phyloP scores from a whole-genome alignment of 2,329 filamentous ascomycete species.

The Xylariaceae sp. region DNA sequence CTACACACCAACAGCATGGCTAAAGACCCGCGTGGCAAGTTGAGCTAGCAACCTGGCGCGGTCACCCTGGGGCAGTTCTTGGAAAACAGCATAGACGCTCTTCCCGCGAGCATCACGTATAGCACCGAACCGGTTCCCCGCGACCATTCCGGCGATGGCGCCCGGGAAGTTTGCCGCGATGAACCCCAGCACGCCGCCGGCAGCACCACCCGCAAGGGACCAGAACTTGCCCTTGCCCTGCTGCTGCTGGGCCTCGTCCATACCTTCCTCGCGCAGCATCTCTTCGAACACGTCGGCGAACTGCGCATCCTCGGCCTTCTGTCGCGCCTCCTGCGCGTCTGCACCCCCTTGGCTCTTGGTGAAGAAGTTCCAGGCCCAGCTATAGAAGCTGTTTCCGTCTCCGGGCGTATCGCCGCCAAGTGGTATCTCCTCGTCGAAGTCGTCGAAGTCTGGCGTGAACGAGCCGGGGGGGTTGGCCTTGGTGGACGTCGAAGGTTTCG shows the following conservation, averaged over 20 bases:
- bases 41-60: conserved; percentile 76
- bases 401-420: conserved; percentile 39
- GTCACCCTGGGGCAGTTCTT: conserved; percentile 77
- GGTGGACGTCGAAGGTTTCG: conserved; percentile 39
- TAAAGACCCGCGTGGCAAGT: conserved; percentile 80
- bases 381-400: conserved; percentile 46
- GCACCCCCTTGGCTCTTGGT: conserved; percentile 31
- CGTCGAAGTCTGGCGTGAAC: conserved; percentile 42
- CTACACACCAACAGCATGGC: conserved; percentile 61
- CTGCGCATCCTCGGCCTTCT: conserved; percentile 66
- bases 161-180: conserved; percentile 92
- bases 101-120: conserved; percentile 87
- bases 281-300: conserved; percentile 87
- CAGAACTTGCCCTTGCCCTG: conserved; percentile 70
- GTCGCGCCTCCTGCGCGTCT: conserved; percentile 38
- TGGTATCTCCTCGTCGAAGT: conserved; percentile 36
- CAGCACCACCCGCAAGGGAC: conserved; percentile 76
- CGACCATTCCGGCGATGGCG: conserved; percentile 81
- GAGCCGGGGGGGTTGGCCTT: conserved; percentile 34
- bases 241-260: conserved; percentile 64
- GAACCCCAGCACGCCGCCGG: conserved; percentile 86
- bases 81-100: conserved; percentile 89
- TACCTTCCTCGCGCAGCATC: conserved; percentile 80
- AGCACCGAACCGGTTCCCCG: conserved; percentile 85
- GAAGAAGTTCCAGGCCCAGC: conserved; percentile 70